A percentile compares a stretch with the other conserved stretches of the same genome.
phyloP scores from a whole-genome alignment of 768 basidiomycete species.

The Leccinum longicurvipes region DNA sequence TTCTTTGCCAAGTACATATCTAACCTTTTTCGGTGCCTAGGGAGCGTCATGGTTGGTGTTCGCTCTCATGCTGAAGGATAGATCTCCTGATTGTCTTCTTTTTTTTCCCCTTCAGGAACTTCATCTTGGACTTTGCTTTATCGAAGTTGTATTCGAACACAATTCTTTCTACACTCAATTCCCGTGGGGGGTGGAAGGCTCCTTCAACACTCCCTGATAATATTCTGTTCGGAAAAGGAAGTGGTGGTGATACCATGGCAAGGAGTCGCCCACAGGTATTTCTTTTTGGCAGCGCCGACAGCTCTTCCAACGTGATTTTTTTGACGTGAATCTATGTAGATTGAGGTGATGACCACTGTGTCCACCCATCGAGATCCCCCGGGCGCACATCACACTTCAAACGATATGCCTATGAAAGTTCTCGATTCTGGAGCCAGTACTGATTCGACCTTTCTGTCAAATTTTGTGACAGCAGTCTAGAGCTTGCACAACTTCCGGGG shows the following conservation, averaged over 20 bases:
- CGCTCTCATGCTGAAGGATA: background rate
- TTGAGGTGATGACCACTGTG: background rate
- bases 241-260: background rate
- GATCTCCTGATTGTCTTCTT: background rate
- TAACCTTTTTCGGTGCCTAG: slow-evolving; percentile 5
- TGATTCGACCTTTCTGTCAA: background rate
- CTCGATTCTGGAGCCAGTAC: background rate
- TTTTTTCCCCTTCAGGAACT: slow-evolving; percentile 7
- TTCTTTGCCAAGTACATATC: background rate
- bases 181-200: slow-evolving; percentile 23
- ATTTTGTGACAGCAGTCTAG: background rate
- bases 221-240: slow-evolving; percentile 2
- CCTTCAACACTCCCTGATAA: background rate
- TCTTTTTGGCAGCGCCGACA: background rate
- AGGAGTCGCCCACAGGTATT: slow-evolving; percentile 5
- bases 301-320: background rate
- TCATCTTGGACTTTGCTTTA: slow-evolving; percentile 23
- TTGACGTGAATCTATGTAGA: background rate
- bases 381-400: background rate
- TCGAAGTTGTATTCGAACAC: slow-evolving; percentile 27
- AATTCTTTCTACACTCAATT: slow-evolving; percentile 19
- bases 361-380: background rate
- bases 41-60: slow-evolving; percentile 17
- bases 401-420: background rate
- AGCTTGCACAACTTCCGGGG: background rate